Evolutionary conservation across 208 protist species (phyloP).

Genomic region (Strigomonas culicis): DNA sequence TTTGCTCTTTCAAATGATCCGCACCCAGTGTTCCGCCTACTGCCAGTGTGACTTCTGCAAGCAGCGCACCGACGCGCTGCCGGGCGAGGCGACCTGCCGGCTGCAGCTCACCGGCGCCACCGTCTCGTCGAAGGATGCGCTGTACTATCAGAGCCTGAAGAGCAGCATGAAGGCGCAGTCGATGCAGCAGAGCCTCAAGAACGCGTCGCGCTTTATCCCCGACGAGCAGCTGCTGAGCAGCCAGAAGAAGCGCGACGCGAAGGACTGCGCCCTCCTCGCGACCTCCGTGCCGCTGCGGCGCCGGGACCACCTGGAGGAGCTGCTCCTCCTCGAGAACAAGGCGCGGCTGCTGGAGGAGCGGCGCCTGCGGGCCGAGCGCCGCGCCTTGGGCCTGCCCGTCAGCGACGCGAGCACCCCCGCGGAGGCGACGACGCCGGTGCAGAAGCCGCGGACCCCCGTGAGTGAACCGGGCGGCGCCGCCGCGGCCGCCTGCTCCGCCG

Average conservation of each 20-base stretch:
- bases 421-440: constrained; percentile 10
- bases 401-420: constrained; percentile 18
- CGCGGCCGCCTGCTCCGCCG: constrained; percentile 56
- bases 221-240: constrained; percentile 83
- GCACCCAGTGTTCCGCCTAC: constrained; percentile 70
- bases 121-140: constrained; percentile 48
- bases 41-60: constrained; percentile 81
- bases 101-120: not conserved
- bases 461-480: too few relatives aligned
- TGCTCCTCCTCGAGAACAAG: constrained; percentile 85
- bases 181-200: constrained; percentile 60
- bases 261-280: constrained; percentile 52
- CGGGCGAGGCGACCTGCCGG: not conserved
- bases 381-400: constrained; percentile 38
- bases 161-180: constrained; percentile 46
- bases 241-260: constrained; percentile 52
- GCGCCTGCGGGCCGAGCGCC: constrained; percentile 48
- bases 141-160: constrained; percentile 71
- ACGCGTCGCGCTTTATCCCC: constrained; percentile 66
- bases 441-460: constrained; percentile 11
- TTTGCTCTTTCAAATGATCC: constrained; percentile 45
- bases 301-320: constrained; percentile 84
- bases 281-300: constrained; percentile 73
- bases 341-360: constrained; percentile 55
- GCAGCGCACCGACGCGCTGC: not conserved